Evolutionary conservation across 345 rosid species (phyloP), one percentile per base, ranked within the genome.

Genomic region (Rhodamnia argentea): DNA sequence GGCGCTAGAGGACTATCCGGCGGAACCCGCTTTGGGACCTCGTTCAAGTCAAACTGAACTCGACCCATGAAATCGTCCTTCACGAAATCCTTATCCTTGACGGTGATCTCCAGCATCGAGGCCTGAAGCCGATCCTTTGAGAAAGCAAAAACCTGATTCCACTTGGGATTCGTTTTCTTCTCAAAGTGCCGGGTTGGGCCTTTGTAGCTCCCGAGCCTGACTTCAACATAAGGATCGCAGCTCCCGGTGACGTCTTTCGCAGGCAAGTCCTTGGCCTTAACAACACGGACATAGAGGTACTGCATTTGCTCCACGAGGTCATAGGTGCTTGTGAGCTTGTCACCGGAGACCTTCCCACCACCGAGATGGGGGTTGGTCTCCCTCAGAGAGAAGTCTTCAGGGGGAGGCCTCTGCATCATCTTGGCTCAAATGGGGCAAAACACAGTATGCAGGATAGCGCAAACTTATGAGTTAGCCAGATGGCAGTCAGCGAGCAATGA

Each of bases 281-380:
- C 99, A 20, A 95, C 98, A 64, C 98, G 96, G 83, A 96, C 98
- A 84, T 95, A 96, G 7, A 96, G 96, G 88, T 96, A 96, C 53
- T 95, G 96, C 98, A 96, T 95, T 88, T 96, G 98, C 90, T 96
- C 98, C 12, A 96, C 99, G 3, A 96, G 96, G 88, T 95, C 99
- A 94, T 94, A 96, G 50, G 98, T 96, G 91, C 95, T 96, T 0
- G 99, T 93, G 59, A 92, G 98, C 90, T 94, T 96, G 89, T 96
- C 96, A 0, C 98, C 97, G 14, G 94, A 85, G 64, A 94, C 12
- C 94, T 90, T 94, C 1, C 95, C 94, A 1, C 99, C 95, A 51
- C 98, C 99, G 14, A 96, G 96, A 87, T 94, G 99, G 74, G 98
- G 98, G 26, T 89, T 91, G 56, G 98, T 96, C 95, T 96, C 96